These are phyloP conservation scores for Yamadazyma siamensis DNA, from an alignment of 1,139 yeast species.

Conservation along the genomic window DNA sequence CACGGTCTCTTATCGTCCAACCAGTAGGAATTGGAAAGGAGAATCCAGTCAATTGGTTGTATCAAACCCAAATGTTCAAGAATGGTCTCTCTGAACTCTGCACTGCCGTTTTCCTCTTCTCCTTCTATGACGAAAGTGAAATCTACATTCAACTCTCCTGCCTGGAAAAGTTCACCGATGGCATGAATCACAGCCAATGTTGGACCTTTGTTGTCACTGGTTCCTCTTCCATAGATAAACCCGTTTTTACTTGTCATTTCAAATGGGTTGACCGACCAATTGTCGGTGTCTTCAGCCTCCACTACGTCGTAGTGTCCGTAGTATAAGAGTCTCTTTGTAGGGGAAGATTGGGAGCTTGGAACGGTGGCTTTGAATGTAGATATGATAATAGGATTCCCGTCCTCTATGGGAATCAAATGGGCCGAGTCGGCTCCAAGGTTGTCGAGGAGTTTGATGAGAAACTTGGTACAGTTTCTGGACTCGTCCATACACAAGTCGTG, in stretches of 20 bases:
- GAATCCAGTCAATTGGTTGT: conserved; percentile 81
- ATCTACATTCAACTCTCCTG: conserved; percentile 58
- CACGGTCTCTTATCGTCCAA: conserved; percentile 86
- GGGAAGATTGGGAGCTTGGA: conserved; percentile 11
- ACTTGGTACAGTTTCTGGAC: conserved; percentile 84
- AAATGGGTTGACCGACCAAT: conserved; percentile 83
- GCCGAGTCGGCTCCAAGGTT: conserved; percentile 72
- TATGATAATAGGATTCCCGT: conserved; percentile 81
- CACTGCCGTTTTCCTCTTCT: conserved; percentile 91
- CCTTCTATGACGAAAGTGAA: conserved; percentile 88
- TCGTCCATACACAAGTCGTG: conserved; percentile 70
- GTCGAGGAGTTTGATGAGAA: conserved; percentile 57
- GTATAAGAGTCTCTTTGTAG: conserved; percentile 55
- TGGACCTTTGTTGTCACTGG: conserved; percentile 94
- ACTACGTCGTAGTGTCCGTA: conserved; percentile 98
- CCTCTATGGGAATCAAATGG: conserved; percentile 64
- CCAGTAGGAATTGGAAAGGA: conserved; percentile 93
- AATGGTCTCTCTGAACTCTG: conserved; percentile 74
- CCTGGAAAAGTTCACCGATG: conserved; percentile 66
- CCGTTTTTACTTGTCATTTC: conserved; percentile 75
- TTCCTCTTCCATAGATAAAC: conserved; percentile 87
- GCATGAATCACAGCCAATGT: conserved; percentile 85
- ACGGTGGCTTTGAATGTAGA: conserved; percentile 58
- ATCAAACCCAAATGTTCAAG: conserved; percentile 45
- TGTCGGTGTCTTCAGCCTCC: conserved; percentile 44